Conservation (phyloP, 306 rosid species). For the cucumber (Cucumis sativus) region Cucumber_9930_V3 NC_026655.2:789501-790000, state of each 20-base stretch:
- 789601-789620: conserved; percentile 91
- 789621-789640: conserved; percentile 70
- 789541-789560: conserved; percentile 85
- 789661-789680: conserved; percentile 84
- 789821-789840: not conserved
- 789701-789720: conserved; percentile 98
- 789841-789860: no score
- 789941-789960: not conserved
- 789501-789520: conserved; percentile 66
- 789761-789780: conserved; percentile 58
- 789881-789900: not conserved
- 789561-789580: conserved; percentile 86
- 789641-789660: conserved; percentile 97
- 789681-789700: conserved; percentile 72
- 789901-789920: not conserved
- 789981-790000: not conserved
- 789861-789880: not conserved
- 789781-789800: not conserved
- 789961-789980: not conserved
- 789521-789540: conserved; percentile 96
- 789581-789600: conserved; percentile 97
- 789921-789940: not conserved
- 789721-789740: conserved; percentile 69
- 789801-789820: not conserved
- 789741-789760: conserved; percentile 97